These are phyloP conservation scores for Pugionium cornutum DNA, from an alignment of 345 rosid genomes.

Conservation along the genomic window DNA sequence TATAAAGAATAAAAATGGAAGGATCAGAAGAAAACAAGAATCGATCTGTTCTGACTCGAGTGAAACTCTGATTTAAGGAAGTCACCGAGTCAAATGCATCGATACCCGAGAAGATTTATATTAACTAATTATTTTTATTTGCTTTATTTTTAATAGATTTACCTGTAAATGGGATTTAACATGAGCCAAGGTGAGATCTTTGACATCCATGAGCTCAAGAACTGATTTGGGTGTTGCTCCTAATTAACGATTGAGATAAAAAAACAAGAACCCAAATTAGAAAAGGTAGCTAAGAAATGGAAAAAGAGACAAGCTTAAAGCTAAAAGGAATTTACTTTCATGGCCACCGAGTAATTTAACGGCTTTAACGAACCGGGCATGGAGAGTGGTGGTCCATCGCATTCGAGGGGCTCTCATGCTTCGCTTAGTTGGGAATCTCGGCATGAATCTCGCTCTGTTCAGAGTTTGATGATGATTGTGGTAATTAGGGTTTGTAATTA, in stretches of 20 bases:
- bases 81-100: conserved; percentile 45
- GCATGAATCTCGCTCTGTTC: conserved; percentile 61
- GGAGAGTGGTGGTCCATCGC: conserved; percentile 98
- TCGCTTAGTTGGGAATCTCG: conserved; percentile 56
- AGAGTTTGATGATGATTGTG: conserved; percentile 37
- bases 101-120: conserved; percentile 33
- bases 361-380: conserved; percentile 96
- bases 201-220: conserved; percentile 98
- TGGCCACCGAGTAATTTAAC: conserved; percentile 98
- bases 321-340: conserved; percentile 63
- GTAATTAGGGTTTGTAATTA: conserved; percentile 42
- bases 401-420: conserved; percentile 82
- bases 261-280: conserved; percentile 36
- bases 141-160: not conserved
- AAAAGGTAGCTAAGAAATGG: conserved; percentile 44
- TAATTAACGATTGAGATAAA: conserved; percentile 35
- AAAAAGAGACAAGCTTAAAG: conserved; percentile 49
- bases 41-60: conserved; percentile 46
- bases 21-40: conserved; percentile 40
- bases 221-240: conserved; percentile 98
- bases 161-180: conserved; percentile 54
- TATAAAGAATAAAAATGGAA: conserved; percentile 28
- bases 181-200: conserved; percentile 86
- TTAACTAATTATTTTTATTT: not conserved
- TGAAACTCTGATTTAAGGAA: conserved; percentile 45